Conservation (phyloP, 2,329 filamentous ascomycete species). For the Cladosporium sp. region DNA sequence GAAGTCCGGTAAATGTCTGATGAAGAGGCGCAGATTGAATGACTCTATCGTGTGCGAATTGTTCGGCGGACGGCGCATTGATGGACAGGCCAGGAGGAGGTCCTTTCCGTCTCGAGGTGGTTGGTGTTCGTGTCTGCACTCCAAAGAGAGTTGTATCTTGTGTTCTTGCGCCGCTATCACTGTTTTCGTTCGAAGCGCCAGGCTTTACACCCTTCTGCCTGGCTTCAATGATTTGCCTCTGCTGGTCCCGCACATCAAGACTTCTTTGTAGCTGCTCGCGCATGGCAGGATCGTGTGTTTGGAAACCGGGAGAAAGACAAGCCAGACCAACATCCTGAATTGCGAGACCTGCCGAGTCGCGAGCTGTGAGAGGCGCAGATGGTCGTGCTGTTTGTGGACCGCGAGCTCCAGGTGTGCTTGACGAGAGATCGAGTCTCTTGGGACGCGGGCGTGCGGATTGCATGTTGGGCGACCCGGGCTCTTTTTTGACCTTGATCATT, state of each 20-base stretch:
- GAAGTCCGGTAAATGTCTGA: slow-evolving; percentile 89
- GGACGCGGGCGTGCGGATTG: slow-evolving; percentile 69
- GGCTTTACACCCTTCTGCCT: slow-evolving; percentile 80
- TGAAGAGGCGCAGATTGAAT: slow-evolving; percentile 94
- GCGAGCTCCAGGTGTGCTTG: slow-evolving; percentile 40
- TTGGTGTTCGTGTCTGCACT: slow-evolving; percentile 60
- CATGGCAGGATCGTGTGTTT: slow-evolving; percentile 95
- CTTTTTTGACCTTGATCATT: slow-evolving; percentile 94
- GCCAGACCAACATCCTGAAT: slow-evolving; percentile 93
- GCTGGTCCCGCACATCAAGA: slow-evolving; percentile 87
- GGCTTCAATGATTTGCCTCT: slow-evolving; percentile 90
- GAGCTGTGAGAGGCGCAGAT: slow-evolving; percentile 66
- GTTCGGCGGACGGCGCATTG: slow-evolving; percentile 85
- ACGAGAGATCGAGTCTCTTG: slow-evolving; percentile 70
- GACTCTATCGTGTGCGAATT: slow-evolving; percentile 89
- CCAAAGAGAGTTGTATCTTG: slow-evolving; percentile 41
- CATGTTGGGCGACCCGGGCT: slow-evolving; percentile 81
- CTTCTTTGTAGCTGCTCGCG: slow-evolving; percentile 92
- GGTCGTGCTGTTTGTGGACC: slow-evolving; percentile 51
- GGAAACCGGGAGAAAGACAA: slow-evolving; percentile 90
- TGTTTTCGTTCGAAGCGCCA: slow-evolving; percentile 26
- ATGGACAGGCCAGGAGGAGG: slow-evolving; percentile 89
- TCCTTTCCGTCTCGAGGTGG: slow-evolving; percentile 67
- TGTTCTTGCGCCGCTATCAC: slow-evolving; percentile 28
- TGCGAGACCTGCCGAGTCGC: slow-evolving; percentile 66